Conservation (phyloP, 441 rosid genomes). For the Aleurites moluccanus region DNA sequence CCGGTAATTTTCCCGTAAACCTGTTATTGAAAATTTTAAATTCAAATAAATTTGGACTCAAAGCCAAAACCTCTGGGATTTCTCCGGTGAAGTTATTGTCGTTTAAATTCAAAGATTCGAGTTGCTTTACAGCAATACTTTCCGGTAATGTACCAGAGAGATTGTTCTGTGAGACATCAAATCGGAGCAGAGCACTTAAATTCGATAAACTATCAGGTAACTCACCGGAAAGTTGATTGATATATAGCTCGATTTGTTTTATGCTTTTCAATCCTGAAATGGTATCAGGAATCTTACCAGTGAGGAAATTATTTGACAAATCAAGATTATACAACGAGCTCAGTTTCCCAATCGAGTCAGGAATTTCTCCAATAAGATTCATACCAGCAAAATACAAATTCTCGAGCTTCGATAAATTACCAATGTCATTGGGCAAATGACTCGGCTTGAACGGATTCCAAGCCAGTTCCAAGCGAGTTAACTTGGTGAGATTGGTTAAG, state of each 20-base stretch:
- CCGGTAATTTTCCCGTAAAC: constrained; percentile 56
- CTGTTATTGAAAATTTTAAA: constrained; percentile 71
- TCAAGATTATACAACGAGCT: constrained; percentile 44
- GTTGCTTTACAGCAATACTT: constrained; percentile 41
- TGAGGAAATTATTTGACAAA: constrained; percentile 41
- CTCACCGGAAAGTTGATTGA: constrained; percentile 44
- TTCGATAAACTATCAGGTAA: constrained; percentile 56
- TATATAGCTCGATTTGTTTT: constrained; percentile 46
- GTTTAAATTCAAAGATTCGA: constrained; percentile 47
- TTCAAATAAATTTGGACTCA: constrained; percentile 42
- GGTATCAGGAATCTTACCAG: constrained; percentile 50
- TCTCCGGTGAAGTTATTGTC: constrained; percentile 58
- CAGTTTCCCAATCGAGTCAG: constrained; percentile 49
- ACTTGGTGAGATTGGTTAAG: constrained; percentile 48
- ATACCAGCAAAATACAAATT: constrained; percentile 28
- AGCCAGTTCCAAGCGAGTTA: constrained; percentile 43
- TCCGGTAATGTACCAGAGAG: constrained; percentile 50
- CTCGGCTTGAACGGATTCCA: constrained; percentile 41
- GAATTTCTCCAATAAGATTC: constrained; percentile 53
- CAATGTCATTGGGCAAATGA: constrained; percentile 46
- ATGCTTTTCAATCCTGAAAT: constrained; percentile 41
- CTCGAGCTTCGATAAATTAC: constrained; percentile 53
- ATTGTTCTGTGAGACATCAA: constrained; percentile 63
- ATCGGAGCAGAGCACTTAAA: constrained; percentile 32
- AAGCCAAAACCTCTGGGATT: constrained; percentile 46